A percentile compares a stretch with the other conserved stretches of the same genome.
Conservation (phyloP, 2,329 filamentous ascomycete species). For the Penicillium sp. region DNA sequence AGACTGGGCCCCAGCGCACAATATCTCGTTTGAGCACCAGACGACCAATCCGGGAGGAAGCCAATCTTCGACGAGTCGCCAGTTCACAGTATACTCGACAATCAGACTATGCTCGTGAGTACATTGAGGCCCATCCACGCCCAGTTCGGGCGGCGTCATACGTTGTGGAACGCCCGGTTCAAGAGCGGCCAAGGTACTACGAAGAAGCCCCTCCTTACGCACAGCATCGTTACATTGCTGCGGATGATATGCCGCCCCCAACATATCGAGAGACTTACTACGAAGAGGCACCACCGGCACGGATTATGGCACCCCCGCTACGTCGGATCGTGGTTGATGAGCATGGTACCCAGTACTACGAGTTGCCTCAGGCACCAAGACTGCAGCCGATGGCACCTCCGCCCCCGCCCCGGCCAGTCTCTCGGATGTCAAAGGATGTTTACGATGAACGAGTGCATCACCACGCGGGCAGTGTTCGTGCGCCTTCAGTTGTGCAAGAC, state of each 20-base stretch:
- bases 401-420: slow-evolving; percentile 34
- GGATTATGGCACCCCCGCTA: slow-evolving; percentile 53
- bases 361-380: slow-evolving; percentile 47
- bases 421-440: slow-evolving; percentile 32
- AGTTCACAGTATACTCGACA: slow-evolving; percentile 47
- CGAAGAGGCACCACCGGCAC: slow-evolving; percentile 44
- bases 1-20: slow-evolving; percentile 38
- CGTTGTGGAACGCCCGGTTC: slow-evolving; percentile 39
- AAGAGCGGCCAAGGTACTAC: slow-evolving; percentile 40
- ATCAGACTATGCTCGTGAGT: slow-evolving; percentile 42
- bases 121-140: slow-evolving; percentile 45
- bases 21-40: slow-evolving; percentile 40
- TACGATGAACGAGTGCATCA: slow-evolving; percentile 35
- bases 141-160: slow-evolving; percentile 41
- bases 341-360: slow-evolving; percentile 76
- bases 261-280: slow-evolving; percentile 43
- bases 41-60: slow-evolving; percentile 42
- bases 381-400: slow-evolving; percentile 35
- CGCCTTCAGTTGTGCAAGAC: slow-evolving; percentile 44
- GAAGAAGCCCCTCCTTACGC: slow-evolving; percentile 36
- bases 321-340: slow-evolving; percentile 76
- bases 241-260: slow-evolving; percentile 39
- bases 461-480: slow-evolving; percentile 37
- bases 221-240: slow-evolving; percentile 34
- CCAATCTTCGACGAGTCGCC: slow-evolving; percentile 48